These are phyloP conservation scores for Zychaea mexicana DNA, from an alignment of 371 early-diverging fungal species.

Conservation along the genomic window DNA sequence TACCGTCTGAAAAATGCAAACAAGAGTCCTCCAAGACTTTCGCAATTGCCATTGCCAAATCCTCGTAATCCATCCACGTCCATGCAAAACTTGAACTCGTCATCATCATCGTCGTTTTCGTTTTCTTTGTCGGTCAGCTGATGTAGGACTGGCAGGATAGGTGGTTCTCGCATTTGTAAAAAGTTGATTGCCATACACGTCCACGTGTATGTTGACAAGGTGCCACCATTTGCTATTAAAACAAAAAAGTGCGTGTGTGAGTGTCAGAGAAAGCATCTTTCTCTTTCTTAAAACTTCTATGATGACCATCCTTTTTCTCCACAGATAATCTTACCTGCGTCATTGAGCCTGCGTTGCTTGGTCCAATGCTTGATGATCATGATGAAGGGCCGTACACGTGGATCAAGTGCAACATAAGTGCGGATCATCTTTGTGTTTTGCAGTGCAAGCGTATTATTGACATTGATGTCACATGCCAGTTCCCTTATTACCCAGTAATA, in stretches of 20 bases:
- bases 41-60: conserved; percentile 69
- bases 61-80: conserved; percentile 63
- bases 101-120: conserved; percentile 2
- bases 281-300: not conserved
- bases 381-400: conserved; percentile 75
- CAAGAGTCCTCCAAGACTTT: conserved; percentile 77
- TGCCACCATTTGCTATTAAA: conserved; percentile 79
- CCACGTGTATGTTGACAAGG: conserved; percentile 92
- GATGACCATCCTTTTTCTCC: not conserved
- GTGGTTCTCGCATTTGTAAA: conserved; percentile 86
- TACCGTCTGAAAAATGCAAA: conserved; percentile 83
- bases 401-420: conserved; percentile 77
- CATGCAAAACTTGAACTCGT: conserved; percentile 58
- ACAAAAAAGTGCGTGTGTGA: not conserved
- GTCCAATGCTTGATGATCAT: conserved; percentile 86
- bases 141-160: conserved; percentile 88
- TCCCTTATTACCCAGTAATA: too few species aligned
- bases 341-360: conserved; percentile 68
- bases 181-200: conserved; percentile 89
- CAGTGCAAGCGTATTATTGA: conserved; percentile 78
- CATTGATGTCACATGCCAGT: conserved; percentile 82
- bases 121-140: conserved; percentile 27
- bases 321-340: conserved; percentile 53
- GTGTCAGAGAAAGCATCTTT: too few species aligned
- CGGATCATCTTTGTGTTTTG: conserved; percentile 78